Evolutionary conservation across 805 yeast species (phyloP), one percentile per base, ranked within the genome.

Genomic region (Candida germanica): DNA sequence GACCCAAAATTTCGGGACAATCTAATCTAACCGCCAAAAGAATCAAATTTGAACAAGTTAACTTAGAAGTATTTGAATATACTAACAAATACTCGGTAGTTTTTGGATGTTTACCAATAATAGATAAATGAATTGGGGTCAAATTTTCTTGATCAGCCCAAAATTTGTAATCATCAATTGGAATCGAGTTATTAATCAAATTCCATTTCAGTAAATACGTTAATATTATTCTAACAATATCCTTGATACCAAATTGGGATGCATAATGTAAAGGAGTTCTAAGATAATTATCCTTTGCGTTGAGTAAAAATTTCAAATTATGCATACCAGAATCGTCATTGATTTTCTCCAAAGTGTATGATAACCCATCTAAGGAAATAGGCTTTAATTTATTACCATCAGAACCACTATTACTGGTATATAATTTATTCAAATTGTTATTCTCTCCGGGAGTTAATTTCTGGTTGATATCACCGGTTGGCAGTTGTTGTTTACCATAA

Each of bases 241-340:
- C 77, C 39, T 74, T 77, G 38, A 89, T 66, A 0, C 97, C 97
- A 56, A 80, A 87, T 49, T 87, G 93, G 2, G 93, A 80, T 13
- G 95, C 81, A 56, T 89, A 89, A 61, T 91, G 97, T 37, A 91
- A 64, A 0, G 97, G 95, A 0, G 96, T 84, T 42, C 96, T 73
- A 43, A 70, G 71, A 53, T 87, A 85, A 40, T 75, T 79, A 56
- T 89, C 98, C 29, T 73, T 75, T 34, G 83, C 80, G 31, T 80
- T 60, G 15, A 89, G 64, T 9, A 59, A 46, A 7, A 47, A 46
- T 11, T 44, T 41, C 14, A 44, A 42, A 24, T 44, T 44, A 13
- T 33, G 27, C 18, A 29, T 40, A 16, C 38, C 31, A 2, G 42
- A 26, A 17, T 35, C 31, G 6, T 21, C 25, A 10, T 49, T 48